A percentile compares a stretch with the other conserved stretches of the same genome.
These are phyloP conservation scores for Podila epigama DNA, from an alignment of 192 early-diverging fungal species.

Conservation along the genomic window DNA sequence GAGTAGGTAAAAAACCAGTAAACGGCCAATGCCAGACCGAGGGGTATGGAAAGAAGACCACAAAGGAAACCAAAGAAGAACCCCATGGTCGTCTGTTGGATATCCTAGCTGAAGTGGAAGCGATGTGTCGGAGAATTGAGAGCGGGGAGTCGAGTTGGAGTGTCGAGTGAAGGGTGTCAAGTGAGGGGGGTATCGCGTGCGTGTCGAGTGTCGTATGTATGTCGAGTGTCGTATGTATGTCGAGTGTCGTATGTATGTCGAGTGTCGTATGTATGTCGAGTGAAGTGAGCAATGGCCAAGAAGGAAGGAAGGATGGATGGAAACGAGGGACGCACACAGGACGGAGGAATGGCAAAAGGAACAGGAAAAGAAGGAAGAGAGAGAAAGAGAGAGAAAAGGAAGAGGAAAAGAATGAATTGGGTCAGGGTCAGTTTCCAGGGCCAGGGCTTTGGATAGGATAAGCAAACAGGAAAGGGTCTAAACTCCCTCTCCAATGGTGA, in stretches of 20 bases:
- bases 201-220: background rate
- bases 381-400: background rate
- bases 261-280: background rate
- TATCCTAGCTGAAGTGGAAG: background rate
- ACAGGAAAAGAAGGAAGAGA: background rate
- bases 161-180: background rate
- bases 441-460: too few relatives aligned
- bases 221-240: background rate
- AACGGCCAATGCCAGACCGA: constrained; percentile 11
- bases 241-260: background rate
- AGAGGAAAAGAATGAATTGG: constrained; percentile 4
- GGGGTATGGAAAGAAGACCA: constrained; percentile 31
- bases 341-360: background rate
- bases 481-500: too few relatives aligned
- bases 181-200: too few relatives aligned
- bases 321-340: background rate
- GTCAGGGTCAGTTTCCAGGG: too few relatives aligned
- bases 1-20: constrained; percentile 47
- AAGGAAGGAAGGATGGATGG: background rate
- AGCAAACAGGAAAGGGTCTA: too few relatives aligned
- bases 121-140: background rate
- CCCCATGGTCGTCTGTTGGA: constrained; percentile 14
- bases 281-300: background rate
- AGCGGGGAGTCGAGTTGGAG: background rate
- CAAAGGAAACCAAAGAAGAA: constrained; percentile 39